Evolutionary conservation across 1,139 yeast genomes (phyloP), one percentile per base, ranked within the genome.

Genomic region (Pichia cactophila): DNA sequence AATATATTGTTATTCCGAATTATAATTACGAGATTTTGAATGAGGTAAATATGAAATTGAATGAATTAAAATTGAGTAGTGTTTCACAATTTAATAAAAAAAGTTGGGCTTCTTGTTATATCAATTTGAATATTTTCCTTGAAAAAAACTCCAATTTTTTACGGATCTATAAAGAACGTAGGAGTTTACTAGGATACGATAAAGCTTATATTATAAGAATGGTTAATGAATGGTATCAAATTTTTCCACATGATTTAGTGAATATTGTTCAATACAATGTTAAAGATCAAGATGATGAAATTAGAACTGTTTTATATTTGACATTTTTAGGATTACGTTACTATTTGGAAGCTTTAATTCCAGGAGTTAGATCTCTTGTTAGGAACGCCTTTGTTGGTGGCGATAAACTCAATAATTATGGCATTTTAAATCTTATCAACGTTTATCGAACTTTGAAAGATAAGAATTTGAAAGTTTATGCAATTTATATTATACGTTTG

Each of bases 321-420:
- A 28, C 49, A 2, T 51, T 33, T 39, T n/a, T 54, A 4, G 42
- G 56, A 8, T 16, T 55, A 9, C 42, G 49, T 14, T 44, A 42
- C 33, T 43, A 39, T 12, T 40, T 52, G 20, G 50, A 45, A 4
- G 45, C 49, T 16, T 23, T 46, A 2, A 31, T 50, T 16, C 55
- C 55, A 4, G 54, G 50, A 1, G 33, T 46, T 6, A 20, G 47
- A 31, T 42, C 45, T 29, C 43, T 52, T 12, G 41, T 50, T n/a
- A 42, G 47, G 17, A 45, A 26, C 26, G 54, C 50, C 2, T 55
- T 54, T 29, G 12, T 47, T 2, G 53, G 50, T 69, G 35, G 43
- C 7, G 50, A 31, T 14, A 36, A 41, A 31, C 2, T 40, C 26
- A 31, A 11, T 2, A 41, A 28, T 37, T 26, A 41, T 33, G 10